These are phyloP conservation scores for Stemphylium lycopersici DNA, from an alignment of 2,329 filamentous ascomycete species.

Conservation along the genomic window DNA sequence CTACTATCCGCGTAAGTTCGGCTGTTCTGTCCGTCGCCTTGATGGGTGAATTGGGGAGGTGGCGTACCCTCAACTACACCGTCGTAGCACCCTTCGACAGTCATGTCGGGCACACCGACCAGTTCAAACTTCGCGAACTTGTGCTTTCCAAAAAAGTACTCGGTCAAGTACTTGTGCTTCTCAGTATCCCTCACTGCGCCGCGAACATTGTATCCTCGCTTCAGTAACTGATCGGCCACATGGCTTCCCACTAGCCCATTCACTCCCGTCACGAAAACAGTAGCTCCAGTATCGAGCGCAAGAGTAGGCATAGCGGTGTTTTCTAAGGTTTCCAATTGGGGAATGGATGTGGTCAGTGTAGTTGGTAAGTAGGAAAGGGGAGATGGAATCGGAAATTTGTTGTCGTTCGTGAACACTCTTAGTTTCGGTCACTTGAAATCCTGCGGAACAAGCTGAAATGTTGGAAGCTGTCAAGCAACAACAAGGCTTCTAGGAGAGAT, in stretches of 20 bases:
- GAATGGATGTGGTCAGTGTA: background rate
- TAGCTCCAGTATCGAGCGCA: constrained; percentile 30
- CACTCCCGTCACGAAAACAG: constrained; percentile 44
- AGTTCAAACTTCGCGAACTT: constrained; percentile 33
- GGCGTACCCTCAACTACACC: constrained; percentile 35
- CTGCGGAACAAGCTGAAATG: background rate
- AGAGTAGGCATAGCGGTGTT: constrained; percentile 21
- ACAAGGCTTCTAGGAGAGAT: background rate
- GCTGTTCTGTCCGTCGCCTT: background rate
- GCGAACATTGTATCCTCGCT: constrained; percentile 43
- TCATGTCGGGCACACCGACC: constrained; percentile 39
- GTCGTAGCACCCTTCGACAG: constrained; percentile 32
- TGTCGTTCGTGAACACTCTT: background rate
- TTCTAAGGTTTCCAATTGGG: background rate
- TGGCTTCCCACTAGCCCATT: constrained; percentile 46
- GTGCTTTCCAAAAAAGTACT: constrained; percentile 37
- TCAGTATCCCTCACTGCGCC: constrained; percentile 40
- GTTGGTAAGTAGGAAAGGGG: constrained; percentile 17
- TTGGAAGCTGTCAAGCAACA: background rate
- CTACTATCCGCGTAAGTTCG: constrained; percentile 7
- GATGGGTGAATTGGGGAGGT: background rate
- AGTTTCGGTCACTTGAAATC: background rate
- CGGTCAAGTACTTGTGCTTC: constrained; percentile 39
- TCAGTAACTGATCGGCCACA: constrained; percentile 39
- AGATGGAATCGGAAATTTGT: background rate